Base-by-base conservation (phyloP, 768 basidiomycete genomes). In the Udeniomyces megalosporus region DNA sequence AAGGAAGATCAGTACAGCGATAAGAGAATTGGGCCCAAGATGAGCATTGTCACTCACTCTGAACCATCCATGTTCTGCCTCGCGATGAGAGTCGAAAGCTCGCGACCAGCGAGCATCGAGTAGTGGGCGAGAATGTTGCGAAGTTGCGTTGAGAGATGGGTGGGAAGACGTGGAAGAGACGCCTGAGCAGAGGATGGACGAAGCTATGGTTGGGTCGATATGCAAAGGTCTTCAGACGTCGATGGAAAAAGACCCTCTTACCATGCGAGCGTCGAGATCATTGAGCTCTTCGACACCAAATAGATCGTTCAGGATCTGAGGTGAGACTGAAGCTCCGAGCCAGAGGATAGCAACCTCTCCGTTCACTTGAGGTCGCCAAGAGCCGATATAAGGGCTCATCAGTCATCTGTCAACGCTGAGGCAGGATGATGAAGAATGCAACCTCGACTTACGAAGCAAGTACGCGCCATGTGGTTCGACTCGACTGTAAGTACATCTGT, bases 391-490 rank as follows among this genome's bases (percentile, higher is more conserved):
- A 52, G 5, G 4, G n/a, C 14, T 11, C n/a, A n/a, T n/a, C n/a
- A n/a, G n/a, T n/a, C n/a, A n/a, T n/a, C n/a, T 8, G 34, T 17
- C 10, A 57, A 22, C 8, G 26, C 5, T 38, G 6, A 53, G 8
- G 7, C 53, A 34, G 47, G 15, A 22, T 11, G 11, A 22, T 32
- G 3, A 34, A 29, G 11, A 20, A 6, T n/a, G 3, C 24, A n/a
- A n/a, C n/a, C n/a, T n/a, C n/a, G n/a, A 68, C 79, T 56, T 67
- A 91, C 93, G 87, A 65, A 93, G 83, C 49, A 97, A 77, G 74
- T 97, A 99, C n/a, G 95, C 76, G 0, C 95, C 95, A 68, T 86
- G 78, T 1, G 81, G 80, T 70, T 88, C 82, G 95, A 99, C 96
- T 67, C 84, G 88, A 48, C 78, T 76, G 74, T 97, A 82, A 56